Percentiles rank a stretch among this genome's conserved stretches.
These are phyloP conservation scores for Penicillium sp. DNA, from an alignment of 2,329 filamentous ascomycete species.

Conservation along the genomic window DNA sequence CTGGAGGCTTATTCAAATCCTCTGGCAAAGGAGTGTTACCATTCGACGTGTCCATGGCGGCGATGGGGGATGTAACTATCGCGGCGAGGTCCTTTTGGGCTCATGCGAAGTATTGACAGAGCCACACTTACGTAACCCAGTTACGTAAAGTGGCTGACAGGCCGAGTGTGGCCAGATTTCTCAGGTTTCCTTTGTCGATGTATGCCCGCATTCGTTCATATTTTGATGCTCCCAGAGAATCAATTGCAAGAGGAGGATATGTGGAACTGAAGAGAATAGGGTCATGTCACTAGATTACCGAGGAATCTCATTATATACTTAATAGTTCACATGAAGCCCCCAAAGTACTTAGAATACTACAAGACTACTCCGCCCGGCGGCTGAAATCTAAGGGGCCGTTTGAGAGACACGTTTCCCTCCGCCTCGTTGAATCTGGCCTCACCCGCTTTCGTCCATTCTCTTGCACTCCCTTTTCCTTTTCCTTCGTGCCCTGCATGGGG, in stretches of 20 bases:
- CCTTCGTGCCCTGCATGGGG: slow-evolving; percentile 33
- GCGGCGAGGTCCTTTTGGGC: slow-evolving; percentile 4
- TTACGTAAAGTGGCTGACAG: too few relatives aligned
- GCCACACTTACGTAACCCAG: background rate
- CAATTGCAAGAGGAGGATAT: background rate
- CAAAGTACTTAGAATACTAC: background rate
- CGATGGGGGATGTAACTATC: slow-evolving; percentile 2
- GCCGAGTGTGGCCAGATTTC: background rate
- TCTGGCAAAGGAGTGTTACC: slow-evolving; percentile 43
- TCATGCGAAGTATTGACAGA: background rate
- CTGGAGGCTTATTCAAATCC: slow-evolving; percentile 69
- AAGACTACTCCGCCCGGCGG: slow-evolving; percentile 4
- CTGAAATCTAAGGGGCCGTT: slow-evolving; percentile 18
- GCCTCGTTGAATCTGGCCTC: slow-evolving; percentile 34
- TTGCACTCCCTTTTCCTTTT: slow-evolving; percentile 20
- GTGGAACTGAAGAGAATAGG: background rate
- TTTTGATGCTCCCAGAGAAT: background rate
- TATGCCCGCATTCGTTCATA: background rate
- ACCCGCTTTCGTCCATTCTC: slow-evolving; percentile 29
- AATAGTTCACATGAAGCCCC: background rate
- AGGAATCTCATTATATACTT: background rate
- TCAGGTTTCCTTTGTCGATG: background rate
- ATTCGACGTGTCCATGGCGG: slow-evolving; percentile 41
- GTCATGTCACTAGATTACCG: background rate
- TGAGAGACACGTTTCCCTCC: slow-evolving; percentile 17